phyloP scores from a whole-genome alignment of 2,329 filamentous ascomycete species.

The Colletotrichum lentis region DNA sequence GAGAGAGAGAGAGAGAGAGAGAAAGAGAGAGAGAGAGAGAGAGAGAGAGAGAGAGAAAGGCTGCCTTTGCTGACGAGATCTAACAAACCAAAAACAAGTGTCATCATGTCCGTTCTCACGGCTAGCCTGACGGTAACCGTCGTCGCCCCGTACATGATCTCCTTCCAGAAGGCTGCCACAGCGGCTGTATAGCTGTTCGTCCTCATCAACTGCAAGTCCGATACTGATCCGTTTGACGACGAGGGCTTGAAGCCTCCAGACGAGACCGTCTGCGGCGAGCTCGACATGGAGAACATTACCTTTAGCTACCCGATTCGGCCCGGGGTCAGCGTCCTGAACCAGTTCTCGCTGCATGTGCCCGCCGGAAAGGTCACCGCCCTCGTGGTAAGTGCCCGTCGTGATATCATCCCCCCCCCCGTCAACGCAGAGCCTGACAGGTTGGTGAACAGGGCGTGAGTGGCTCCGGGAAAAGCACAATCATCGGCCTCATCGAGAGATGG shows the following conservation, averaged over 20 bases:
- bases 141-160: conserved; percentile 39
- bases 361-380: conserved; percentile 73
- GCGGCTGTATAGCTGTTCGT: conserved; percentile 40
- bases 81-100: conserved; percentile 30
- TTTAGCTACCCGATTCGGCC: conserved; percentile 75
- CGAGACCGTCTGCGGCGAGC: conserved; percentile 39
- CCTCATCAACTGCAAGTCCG: conserved; percentile 41
- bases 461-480: conserved; percentile 73
- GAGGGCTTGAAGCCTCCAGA: not conserved
- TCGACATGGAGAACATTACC: conserved; percentile 68
- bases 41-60: no score
- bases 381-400: conserved; percentile 42
- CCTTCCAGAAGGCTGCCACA: conserved; percentile 40
- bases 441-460: conserved; percentile 64
- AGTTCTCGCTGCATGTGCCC: conserved; percentile 66
- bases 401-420: no score
- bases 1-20: no score
- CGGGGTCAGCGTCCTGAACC: conserved; percentile 69
- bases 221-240: conserved; percentile 40
- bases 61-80: not conserved
- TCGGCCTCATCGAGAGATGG: conserved; percentile 73
- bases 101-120: conserved; percentile 42
- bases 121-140: conserved; percentile 37
- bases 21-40: not conserved
- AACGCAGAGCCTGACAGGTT: no score